phyloP scores from a whole-genome alignment of 257 asterid genomes.

The Verbascum thapsus region DNA sequence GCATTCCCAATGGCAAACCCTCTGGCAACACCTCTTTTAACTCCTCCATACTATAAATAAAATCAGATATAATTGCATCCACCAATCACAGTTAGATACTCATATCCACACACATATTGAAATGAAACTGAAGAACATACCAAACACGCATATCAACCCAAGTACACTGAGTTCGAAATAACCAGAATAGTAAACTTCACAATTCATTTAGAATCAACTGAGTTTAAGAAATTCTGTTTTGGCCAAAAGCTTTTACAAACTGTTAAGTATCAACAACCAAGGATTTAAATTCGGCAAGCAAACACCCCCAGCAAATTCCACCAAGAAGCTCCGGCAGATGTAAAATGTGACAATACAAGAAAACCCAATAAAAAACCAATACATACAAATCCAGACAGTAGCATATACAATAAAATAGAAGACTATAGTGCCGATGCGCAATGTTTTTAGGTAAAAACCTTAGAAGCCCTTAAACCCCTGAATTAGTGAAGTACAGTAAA shows the following conservation, averaged over 20 bases:
- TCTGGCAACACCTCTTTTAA: slow-evolving; percentile 70
- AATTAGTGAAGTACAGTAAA: neutral
- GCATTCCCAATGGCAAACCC: slow-evolving; percentile 89
- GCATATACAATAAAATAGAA: neutral
- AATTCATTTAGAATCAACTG: neutral
- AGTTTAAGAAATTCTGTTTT: neutral
- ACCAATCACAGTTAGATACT: slow-evolving; percentile 11
- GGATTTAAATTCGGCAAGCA: neutral
- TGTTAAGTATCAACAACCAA: neutral
- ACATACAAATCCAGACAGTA: neutral
- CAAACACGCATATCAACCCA: slow-evolving; percentile 14
- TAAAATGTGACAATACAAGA: neutral
- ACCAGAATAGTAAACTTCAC: slow-evolving; percentile 4
- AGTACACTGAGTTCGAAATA: neutral
- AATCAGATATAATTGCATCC: slow-evolving; percentile 21
- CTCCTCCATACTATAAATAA: slow-evolving; percentile 63
- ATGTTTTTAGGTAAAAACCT: neutral
- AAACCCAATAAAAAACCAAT: neutral
- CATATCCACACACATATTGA: slow-evolving; percentile 12
- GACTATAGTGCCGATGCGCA: neutral
- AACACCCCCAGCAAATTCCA: neutral
- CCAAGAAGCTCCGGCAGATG: slow-evolving; percentile 3
- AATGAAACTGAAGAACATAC: neutral
- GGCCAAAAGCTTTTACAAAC: neutral
- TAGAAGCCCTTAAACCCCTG: neutral